Conservation (phyloP, 257 asterid genomes). For the Galeopsis tetrahit region DNA sequence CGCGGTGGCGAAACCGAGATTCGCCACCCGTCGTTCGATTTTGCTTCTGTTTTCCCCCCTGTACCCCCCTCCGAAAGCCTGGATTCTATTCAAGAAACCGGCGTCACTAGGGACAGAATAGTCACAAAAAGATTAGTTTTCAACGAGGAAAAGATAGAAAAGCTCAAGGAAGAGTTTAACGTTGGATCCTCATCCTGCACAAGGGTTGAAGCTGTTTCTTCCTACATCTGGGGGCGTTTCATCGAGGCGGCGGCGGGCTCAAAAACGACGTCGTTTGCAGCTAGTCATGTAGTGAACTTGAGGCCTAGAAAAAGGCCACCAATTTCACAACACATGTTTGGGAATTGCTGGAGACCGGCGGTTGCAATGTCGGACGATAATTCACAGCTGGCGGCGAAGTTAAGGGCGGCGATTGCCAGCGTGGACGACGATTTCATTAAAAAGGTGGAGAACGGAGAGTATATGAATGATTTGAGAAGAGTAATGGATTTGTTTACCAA, state of each 20-base stretch:
- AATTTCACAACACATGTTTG: neutral
- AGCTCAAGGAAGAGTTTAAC: neutral
- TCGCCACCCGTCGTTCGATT: neutral
- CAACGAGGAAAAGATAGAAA: neutral
- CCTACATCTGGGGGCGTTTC: conserved; percentile 27
- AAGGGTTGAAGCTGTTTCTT: conserved; percentile 13
- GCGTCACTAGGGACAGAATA: neutral
- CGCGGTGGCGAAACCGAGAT: neutral
- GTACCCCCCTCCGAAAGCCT: neutral
- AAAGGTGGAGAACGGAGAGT: conserved; percentile 15
- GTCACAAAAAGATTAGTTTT: conserved; percentile 19
- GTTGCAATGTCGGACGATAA: neutral
- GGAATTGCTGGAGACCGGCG: conserved; percentile 14
- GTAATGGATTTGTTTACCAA: neutral
- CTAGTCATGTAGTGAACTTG: conserved; percentile 14
- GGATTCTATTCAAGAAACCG: neutral
- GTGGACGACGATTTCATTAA: neutral
- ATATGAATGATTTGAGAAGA: neutral
- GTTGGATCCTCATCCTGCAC: neutral
- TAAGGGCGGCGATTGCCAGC: conserved; percentile 2
- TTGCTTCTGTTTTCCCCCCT: neutral
- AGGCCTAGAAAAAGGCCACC: conserved; percentile 21
- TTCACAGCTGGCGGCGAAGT: neutral
- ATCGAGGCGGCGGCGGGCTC: neutral
- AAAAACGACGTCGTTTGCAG: neutral